Conservation (phyloP, 495 filamentous ascomycete genomes). For the Lasiosphaeris hirsuta region DNA sequence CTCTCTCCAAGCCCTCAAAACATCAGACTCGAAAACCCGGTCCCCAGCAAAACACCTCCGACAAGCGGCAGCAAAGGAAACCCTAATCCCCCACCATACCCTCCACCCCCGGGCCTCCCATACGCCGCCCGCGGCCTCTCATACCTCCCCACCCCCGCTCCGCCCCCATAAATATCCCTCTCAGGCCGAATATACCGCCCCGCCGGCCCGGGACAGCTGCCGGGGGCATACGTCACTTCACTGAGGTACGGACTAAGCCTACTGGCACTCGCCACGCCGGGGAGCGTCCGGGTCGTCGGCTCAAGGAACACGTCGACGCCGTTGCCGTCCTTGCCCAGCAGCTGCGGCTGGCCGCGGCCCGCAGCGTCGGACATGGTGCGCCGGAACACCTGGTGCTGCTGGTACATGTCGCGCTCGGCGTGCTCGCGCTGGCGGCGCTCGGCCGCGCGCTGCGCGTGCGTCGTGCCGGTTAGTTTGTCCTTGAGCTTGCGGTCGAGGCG, state of each 20-base stretch:
- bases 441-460: slow-evolving; percentile 20
- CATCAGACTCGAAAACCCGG: neutral
- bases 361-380: slow-evolving; percentile 21
- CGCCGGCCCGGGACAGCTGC: neutral
- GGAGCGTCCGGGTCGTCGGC: slow-evolving; percentile 22
- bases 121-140: neutral
- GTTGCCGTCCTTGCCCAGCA: slow-evolving; percentile 20
- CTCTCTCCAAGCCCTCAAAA: neutral
- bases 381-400: slow-evolving; percentile 24
- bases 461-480: slow-evolving; percentile 25
- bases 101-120: slow-evolving; percentile 5
- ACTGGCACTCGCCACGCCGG: slow-evolving; percentile 12
- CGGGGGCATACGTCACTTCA: slow-evolving; percentile 22
- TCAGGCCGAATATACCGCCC: slow-evolving; percentile 26
- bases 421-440: slow-evolving; percentile 13
- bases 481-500: slow-evolving; percentile 22
- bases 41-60: slow-evolving; percentile 2
- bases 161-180: slow-evolving; percentile 17
- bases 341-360: slow-evolving; percentile 14
- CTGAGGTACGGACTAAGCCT: slow-evolving; percentile 22
- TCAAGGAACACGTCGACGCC: slow-evolving; percentile 23
- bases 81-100: neutral
- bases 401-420: slow-evolving; percentile 23
- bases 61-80: neutral
- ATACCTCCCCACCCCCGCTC: neutral